Percentiles rank a stretch among this genome's conserved stretches.
These are phyloP conservation scores for Akanthomyces lecanii DNA, from an alignment of 2,329 filamentous ascomycete species.

Conservation along the genomic window DNA sequence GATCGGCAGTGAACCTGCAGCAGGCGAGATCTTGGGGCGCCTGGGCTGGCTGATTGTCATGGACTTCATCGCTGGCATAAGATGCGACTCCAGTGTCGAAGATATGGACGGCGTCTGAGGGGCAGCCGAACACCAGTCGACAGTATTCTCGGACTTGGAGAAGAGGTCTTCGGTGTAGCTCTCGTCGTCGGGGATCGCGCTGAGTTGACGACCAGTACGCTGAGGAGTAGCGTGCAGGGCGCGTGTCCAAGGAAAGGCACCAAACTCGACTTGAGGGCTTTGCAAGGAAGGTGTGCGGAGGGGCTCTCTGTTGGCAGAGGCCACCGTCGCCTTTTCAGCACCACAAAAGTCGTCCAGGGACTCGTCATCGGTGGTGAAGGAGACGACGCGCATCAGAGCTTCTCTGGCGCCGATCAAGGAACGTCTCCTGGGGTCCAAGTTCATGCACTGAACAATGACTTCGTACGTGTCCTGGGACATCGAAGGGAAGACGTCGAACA, in stretches of 20 bases:
- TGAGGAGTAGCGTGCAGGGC: slow-evolving; percentile 73
- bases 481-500: slow-evolving; percentile 96
- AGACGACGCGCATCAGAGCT: slow-evolving; percentile 73
- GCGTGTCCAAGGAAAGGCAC: slow-evolving; percentile 93
- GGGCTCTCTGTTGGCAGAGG: slow-evolving; percentile 88
- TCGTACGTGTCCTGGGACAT: slow-evolving; percentile 99
- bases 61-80: slow-evolving; percentile 78
- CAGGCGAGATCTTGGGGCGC: slow-evolving; percentile 47
- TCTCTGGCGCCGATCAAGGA: slow-evolving; percentile 74
- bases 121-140: slow-evolving; percentile 75
- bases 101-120: slow-evolving; percentile 75
- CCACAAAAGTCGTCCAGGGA: slow-evolving; percentile 89
- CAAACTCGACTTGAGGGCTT: slow-evolving; percentile 74
- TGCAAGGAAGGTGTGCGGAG: slow-evolving; percentile 93
- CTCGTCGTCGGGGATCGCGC: slow-evolving; percentile 76
- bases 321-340: slow-evolving; percentile 69
- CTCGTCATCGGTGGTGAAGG: slow-evolving; percentile 93
- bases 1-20: slow-evolving; percentile 71
- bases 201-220: slow-evolving; percentile 74
- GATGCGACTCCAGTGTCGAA: slow-evolving; percentile 77
- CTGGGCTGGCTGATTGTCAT: slow-evolving; percentile 50
- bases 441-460: slow-evolving; percentile 85
- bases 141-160: slow-evolving; percentile 66
- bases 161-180: slow-evolving; percentile 83
- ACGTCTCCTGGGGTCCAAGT: slow-evolving; percentile 83